Percentiles rank a stretch among this genome's conserved stretches.
Evolutionary conservation across 1,284 basidiomycete genomes (phyloP).

Genomic region (Trichosporon asahii): DNA sequence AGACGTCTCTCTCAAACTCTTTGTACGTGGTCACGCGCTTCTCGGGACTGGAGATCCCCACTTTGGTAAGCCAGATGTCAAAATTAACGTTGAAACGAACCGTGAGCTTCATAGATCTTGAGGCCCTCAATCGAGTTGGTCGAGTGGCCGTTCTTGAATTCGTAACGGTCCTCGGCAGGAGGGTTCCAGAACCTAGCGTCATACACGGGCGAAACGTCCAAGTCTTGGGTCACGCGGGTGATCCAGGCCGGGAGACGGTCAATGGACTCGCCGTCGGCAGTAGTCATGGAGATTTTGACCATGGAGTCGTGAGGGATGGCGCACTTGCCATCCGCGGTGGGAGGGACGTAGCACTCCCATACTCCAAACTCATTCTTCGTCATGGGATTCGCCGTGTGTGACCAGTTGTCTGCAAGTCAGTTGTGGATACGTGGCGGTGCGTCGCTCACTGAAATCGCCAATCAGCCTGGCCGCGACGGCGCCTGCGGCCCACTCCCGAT

Average conservation of each 20-base stretch:
- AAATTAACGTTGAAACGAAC: conserved; percentile 20
- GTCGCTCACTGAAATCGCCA: conserved; percentile 87
- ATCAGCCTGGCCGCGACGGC: conserved; percentile 77
- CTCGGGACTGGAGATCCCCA: conserved; percentile 91
- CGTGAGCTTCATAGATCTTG: conserved; percentile 93
- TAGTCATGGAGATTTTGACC: conserved; percentile 88
- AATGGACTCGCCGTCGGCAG: conserved; percentile 70
- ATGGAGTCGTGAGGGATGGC: conserved; percentile 93
- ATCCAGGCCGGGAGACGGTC: conserved; percentile 94
- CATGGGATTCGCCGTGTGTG: conserved; percentile 79
- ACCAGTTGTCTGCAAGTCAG: conserved; percentile 71
- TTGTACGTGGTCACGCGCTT: conserved; percentile 87
- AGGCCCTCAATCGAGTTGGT: conserved; percentile 55
- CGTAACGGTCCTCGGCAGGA: conserved; percentile 65
- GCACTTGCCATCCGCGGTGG: conserved; percentile 64
- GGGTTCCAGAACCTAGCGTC: conserved; percentile 99
- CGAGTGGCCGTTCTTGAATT: conserved; percentile 67
- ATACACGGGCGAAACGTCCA: conserved; percentile 83
- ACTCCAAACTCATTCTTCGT: conserved; percentile 81
- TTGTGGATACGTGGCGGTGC: conserved; percentile 8
- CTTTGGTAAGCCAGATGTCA: conserved; percentile 47
- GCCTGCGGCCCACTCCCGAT: conserved; percentile 95
- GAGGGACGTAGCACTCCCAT: conserved; percentile 84
- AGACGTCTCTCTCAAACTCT: conserved; percentile 81
- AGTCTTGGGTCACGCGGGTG: conserved; percentile 88